Evolutionary conservation across 1,284 basidiomycete genomes (phyloP).

Genomic region (Cryptococcus amylolentus): DNA sequence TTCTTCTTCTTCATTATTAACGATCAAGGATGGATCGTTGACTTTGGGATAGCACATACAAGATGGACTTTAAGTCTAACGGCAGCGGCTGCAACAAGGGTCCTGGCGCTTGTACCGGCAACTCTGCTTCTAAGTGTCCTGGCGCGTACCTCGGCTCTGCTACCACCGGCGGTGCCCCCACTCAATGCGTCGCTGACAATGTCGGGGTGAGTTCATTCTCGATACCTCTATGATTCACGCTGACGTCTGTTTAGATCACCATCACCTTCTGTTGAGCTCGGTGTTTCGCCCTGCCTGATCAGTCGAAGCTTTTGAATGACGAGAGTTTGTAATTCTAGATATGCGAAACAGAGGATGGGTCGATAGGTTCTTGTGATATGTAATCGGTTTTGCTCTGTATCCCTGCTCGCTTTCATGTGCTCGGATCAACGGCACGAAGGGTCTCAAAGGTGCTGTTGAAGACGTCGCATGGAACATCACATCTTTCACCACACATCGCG

Average conservation of each 20-base stretch:
- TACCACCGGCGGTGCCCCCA: slow-evolving; percentile 16
- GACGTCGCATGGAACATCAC: too few species aligned
- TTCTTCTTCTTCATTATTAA: neutral
- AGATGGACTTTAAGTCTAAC: slow-evolving; percentile 19
- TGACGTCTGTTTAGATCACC: slow-evolving; percentile 12
- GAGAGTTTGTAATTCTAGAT: too few species aligned
- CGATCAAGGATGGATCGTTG: neutral
- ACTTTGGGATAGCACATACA: slow-evolving; percentile 12
- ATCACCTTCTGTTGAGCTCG: slow-evolving; percentile 21
- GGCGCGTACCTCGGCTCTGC: slow-evolving; percentile 16
- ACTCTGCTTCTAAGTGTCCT: slow-evolving; percentile 13
- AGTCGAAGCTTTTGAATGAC: too few species aligned
- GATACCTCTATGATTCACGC: neutral
- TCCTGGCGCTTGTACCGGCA: slow-evolving; percentile 13
- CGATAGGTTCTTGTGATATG: too few species aligned
- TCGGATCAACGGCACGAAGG: too few species aligned
- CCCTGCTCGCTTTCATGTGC: too few species aligned
- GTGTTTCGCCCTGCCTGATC: too few species aligned
- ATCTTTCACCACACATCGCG: too few species aligned
- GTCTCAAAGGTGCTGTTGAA: too few species aligned
- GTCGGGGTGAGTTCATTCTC: slow-evolving; percentile 17
- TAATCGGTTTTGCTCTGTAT: too few species aligned
- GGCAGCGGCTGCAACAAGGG: neutral
- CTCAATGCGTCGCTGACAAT: slow-evolving; percentile 14
- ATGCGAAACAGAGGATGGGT: too few species aligned